Evolutionary conservation across 306 rosid genomes (phyloP).

Genomic region (Cicer cuneatum): DNA sequence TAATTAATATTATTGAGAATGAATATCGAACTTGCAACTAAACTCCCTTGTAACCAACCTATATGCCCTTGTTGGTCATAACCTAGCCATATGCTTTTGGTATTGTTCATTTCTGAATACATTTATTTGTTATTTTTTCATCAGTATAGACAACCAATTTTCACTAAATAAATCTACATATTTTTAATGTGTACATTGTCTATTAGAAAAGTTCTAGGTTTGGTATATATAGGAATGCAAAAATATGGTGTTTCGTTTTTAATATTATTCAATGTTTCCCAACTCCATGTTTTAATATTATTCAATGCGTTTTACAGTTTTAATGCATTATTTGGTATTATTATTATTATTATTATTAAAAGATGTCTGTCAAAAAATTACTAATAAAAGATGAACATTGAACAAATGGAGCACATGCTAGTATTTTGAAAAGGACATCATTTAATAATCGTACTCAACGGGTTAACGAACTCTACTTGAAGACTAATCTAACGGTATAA

Average conservation of each 20-base stretch:
- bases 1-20: too few species aligned
- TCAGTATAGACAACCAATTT: background rate
- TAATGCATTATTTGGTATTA: background rate
- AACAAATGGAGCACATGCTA: constrained; percentile 8
- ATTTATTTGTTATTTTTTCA: background rate
- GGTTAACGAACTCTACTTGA: too few species aligned
- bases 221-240: background rate
- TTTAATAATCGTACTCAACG: too few species aligned
- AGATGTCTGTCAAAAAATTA: too few species aligned
- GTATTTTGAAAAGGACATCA: constrained; percentile 7
- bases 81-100: background rate
- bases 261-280: background rate
- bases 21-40: too few species aligned
- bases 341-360: background rate
- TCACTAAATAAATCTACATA: background rate
- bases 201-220: background rate
- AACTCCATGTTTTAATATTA: background rate
- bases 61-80: too few species aligned
- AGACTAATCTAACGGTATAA: too few species aligned
- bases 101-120: background rate
- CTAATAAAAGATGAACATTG: constrained; percentile 13
- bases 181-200: background rate
- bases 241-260: background rate
- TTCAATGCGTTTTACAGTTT: background rate
- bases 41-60: too few species aligned